Evolutionary conservation across 2,329 filamentous ascomycete species (phyloP).

Genomic region (Biscogniauxia mediterranea): DNA sequence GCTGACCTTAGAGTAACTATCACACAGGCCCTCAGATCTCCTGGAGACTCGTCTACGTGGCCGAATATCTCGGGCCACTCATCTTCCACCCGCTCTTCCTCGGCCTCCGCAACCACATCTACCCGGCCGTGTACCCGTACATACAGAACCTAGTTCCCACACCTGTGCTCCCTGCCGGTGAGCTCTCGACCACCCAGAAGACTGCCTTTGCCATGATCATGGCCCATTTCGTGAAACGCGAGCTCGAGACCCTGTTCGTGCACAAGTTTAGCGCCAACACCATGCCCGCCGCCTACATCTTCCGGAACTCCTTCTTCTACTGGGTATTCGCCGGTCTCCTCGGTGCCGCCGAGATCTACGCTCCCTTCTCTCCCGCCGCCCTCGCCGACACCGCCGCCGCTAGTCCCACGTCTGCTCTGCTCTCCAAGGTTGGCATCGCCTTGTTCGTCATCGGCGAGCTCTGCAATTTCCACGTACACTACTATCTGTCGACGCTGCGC

Average conservation of each 20-base stretch:
- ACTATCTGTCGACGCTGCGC: constrained; percentile 74
- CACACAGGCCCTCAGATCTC: constrained; percentile 75
- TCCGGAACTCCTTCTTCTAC: constrained; percentile 95
- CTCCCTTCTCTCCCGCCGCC: constrained; percentile 68
- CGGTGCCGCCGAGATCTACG: constrained; percentile 82
- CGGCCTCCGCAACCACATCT: constrained; percentile 71
- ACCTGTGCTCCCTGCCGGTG: constrained; percentile 27
- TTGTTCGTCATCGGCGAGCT: constrained; percentile 77
- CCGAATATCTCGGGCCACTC: constrained; percentile 92
- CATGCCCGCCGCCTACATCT: constrained; percentile 87
- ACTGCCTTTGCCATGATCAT: constrained; percentile 72
- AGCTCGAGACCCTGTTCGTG: constrained; percentile 89
- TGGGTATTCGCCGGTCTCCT: constrained; percentile 81
- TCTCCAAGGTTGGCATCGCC: constrained; percentile 67
- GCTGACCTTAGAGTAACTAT: constrained; percentile 7
- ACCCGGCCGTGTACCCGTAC: constrained; percentile 47
- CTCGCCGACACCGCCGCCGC: constrained; percentile 40
- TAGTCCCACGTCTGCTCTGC: constrained; percentile 1
- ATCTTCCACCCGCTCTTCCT: constrained; percentile 78
- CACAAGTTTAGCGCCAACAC: constrained; percentile 94
- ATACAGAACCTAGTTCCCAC: constrained; percentile 44
- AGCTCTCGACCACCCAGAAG: constrained; percentile 67
- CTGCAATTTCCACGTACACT: constrained; percentile 76
- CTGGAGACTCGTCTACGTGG: constrained; percentile 91
- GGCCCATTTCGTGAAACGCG: constrained; percentile 90